These are phyloP conservation scores for Coniochaeta sp. DNA, from an alignment of 2,329 filamentous ascomycete genomes.

Conservation along the genomic window DNA sequence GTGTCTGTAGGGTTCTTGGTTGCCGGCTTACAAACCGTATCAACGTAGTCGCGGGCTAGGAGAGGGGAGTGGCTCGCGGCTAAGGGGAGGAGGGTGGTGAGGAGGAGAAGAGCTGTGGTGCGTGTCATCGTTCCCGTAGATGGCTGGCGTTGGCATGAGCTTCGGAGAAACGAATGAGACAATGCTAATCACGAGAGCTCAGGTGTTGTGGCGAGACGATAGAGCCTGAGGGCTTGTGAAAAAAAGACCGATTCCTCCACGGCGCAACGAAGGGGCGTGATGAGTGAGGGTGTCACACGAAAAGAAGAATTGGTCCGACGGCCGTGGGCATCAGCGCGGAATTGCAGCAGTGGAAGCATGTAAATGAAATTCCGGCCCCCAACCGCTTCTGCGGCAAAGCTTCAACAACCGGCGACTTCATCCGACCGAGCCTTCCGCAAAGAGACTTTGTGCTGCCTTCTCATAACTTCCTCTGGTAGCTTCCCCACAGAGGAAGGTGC, in stretches of 20 bases:
- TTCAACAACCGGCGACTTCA: not conserved
- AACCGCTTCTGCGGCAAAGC: not conserved
- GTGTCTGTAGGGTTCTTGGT: conserved; percentile 4
- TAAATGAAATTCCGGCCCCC: not conserved
- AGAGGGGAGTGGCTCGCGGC: not conserved
- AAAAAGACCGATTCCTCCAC: not conserved
- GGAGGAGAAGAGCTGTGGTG: not conserved
- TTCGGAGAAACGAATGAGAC: not conserved
- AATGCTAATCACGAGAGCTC: not conserved
- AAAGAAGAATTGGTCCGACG: not conserved
- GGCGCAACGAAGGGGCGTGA: not conserved
- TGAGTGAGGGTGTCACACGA: not conserved
- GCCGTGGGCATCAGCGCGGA: not conserved
- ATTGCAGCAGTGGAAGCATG: not conserved
- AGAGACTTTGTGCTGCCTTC: not conserved
- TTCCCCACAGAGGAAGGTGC: not conserved
- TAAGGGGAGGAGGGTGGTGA: not conserved
- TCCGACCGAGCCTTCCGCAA: not conserved
- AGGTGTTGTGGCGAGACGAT: not conserved
- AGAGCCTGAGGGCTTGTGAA: not conserved
- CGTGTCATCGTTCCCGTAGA: not conserved
- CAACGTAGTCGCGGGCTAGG: conserved; percentile 11
- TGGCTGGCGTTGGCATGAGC: not conserved
- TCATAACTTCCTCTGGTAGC: not conserved
- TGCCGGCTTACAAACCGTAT: conserved; percentile 15